Evolutionary conservation across 2,329 filamentous ascomycete species (phyloP), one percentile per base, ranked within the genome.

Genomic region (Colletotrichum ledebouriae): DNA sequence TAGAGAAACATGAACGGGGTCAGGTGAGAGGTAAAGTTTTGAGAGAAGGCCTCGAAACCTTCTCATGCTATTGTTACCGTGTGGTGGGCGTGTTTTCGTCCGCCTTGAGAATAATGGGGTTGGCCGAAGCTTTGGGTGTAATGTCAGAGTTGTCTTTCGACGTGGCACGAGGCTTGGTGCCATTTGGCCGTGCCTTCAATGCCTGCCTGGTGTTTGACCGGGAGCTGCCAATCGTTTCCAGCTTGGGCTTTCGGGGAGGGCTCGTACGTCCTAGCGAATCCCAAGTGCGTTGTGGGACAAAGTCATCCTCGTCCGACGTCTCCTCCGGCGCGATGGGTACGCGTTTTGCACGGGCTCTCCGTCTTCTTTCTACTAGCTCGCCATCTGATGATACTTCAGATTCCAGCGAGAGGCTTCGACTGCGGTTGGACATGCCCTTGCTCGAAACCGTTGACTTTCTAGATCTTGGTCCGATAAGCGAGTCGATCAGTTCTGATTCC

Each of bases 181-280:
- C 69, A 22, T 63, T 70, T 17, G 67, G 67, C 41, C 59, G 68
- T 56, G 42, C 77, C 15, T 75, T 76, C 55, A 73, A 69, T 55
- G 74, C 72, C 22, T 74, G 74, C 49, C 73, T 76, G 66, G 73
- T 74, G 34, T 71, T 71, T 25, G 76, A 75, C 44, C 81, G 78
- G 17, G 79, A 81, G 75, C 83, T 84, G 57, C 77, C 68, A 17
- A 85, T 85, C 10, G 84, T 85, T 65, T 83, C 79, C 41, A 86
- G 76, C 72, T 80, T 83, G 4, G 83, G 82, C 52, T 81, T 77
- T 69, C 80, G 79, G 0, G 78, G 80, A 41, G 77, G 80, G 34
- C 74, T 75, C 41, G 73, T 71, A 44, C 74, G 76, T 71, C 72
- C 75, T 52, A 71, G 42, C 22, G 71, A 63, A 53, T 74, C 67